Conservation (phyloP, 2,329 filamentous ascomycete genomes). For the Pyrenochaeta sp. region DNA sequence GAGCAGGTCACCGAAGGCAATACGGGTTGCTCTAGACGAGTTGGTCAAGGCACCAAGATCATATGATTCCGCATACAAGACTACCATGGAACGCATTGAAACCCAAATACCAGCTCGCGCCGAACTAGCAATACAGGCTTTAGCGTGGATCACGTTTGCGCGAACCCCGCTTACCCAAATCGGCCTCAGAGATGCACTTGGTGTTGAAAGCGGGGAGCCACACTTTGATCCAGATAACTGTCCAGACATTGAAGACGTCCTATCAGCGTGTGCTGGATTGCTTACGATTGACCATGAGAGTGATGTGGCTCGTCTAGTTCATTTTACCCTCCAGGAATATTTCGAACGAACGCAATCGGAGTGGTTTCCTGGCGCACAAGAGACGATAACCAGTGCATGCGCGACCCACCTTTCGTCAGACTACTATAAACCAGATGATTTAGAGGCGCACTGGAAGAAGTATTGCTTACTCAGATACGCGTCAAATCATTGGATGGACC, state of each 20-base stretch:
- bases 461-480: too few species aligned
- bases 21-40: constrained; percentile 41
- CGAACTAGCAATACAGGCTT: constrained; percentile 46
- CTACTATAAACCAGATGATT: too few species aligned
- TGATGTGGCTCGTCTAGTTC: constrained; percentile 33
- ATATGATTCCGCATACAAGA: constrained; percentile 52
- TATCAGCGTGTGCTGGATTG: constrained; percentile 38
- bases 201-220: constrained; percentile 7
- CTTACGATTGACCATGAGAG: constrained; percentile 39
- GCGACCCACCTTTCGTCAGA: constrained; percentile 44
- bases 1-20: constrained; percentile 40
- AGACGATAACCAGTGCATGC: constrained; percentile 29
- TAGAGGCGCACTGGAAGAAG: too few species aligned
- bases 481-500: not conserved
- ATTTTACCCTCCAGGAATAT: constrained; percentile 40
- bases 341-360: constrained; percentile 32
- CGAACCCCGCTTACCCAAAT: constrained; percentile 15
- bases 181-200: constrained; percentile 21
- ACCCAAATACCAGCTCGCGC: constrained; percentile 40
- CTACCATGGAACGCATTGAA: constrained; percentile 55
- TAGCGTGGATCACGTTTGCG: constrained; percentile 25
- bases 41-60: constrained; percentile 40
- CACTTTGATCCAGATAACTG: constrained; percentile 17
- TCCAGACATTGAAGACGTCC: constrained; percentile 17
- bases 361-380: constrained; percentile 28